Evolutionary conservation across 2,329 filamentous ascomycete genomes (phyloP).

Genomic region (Septoria linicola): DNA sequence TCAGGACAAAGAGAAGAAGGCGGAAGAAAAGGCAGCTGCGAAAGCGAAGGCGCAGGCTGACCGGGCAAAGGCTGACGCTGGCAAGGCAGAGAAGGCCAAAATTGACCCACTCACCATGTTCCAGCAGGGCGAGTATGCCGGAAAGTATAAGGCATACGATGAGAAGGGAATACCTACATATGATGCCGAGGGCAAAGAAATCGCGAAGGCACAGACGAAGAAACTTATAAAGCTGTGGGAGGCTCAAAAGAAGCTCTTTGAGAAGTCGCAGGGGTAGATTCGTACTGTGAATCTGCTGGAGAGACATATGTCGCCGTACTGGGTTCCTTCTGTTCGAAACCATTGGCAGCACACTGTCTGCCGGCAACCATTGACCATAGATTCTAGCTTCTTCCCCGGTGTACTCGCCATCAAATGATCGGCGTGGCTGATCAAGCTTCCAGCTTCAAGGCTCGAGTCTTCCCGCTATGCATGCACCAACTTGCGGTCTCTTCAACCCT

Average conservation of each 20-base stretch:
- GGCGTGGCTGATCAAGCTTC: too few relatives aligned
- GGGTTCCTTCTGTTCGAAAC: too few relatives aligned
- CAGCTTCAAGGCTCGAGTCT: too few relatives aligned
- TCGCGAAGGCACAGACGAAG: conserved; percentile 77
- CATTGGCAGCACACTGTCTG: too few relatives aligned
- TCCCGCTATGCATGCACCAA: too few relatives aligned
- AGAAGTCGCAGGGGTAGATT: conserved; percentile 51
- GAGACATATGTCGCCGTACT: too few relatives aligned
- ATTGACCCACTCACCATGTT: conserved; percentile 61
- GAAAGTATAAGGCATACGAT: conserved; percentile 79
- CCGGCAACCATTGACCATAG: too few relatives aligned
- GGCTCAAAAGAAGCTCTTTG: conserved; percentile 80
- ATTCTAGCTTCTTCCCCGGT: too few relatives aligned
- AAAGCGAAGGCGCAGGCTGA: conserved; percentile 55
- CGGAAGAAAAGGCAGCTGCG: conserved; percentile 47
- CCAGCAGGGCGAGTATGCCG: conserved; percentile 57
- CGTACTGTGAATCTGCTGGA: too few relatives aligned
- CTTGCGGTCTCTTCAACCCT: too few relatives aligned
- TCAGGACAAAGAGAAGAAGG: conserved; percentile 54
- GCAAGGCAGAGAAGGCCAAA: conserved; percentile 56
- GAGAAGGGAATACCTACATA: conserved; percentile 76
- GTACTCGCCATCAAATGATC: too few relatives aligned
- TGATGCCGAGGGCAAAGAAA: conserved; percentile 72
- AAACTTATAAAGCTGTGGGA: conserved; percentile 89
- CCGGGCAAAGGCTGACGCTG: conserved; percentile 48